These are phyloP conservation scores for Coprinopsis marcescibilis DNA, from an alignment of 768 basidiomycete genomes.

Conservation along the genomic window DNA sequence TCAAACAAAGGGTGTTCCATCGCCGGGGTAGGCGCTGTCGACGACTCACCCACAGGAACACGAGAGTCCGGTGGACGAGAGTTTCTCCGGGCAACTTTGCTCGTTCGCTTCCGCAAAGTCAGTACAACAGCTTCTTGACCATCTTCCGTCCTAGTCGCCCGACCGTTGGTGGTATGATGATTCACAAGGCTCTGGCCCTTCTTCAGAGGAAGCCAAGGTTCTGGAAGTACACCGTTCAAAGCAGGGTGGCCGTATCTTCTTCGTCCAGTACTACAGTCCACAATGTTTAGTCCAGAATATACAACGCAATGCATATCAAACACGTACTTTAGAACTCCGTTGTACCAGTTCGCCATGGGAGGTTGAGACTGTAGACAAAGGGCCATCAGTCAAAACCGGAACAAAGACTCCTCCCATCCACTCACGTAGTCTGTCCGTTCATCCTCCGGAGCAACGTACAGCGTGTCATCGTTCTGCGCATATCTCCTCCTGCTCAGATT, in stretches of 20 bases:
- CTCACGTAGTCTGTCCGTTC: slow-evolving; percentile 84
- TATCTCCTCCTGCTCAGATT: slow-evolving; percentile 85
- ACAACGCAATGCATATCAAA: background rate
- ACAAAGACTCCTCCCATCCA: slow-evolving; percentile 1
- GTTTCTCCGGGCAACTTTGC: slow-evolving; percentile 35
- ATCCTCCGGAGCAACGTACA: slow-evolving; percentile 95
- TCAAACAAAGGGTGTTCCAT: slow-evolving; percentile 25
- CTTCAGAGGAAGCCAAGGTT: slow-evolving; percentile 91
- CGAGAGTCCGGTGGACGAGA: slow-evolving; percentile 11
- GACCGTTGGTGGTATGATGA: slow-evolving; percentile 32
- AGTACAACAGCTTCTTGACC: slow-evolving; percentile 66
- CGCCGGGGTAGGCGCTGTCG: slow-evolving; percentile 5
- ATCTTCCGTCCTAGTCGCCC: slow-evolving; percentile 35
- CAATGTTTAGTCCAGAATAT: no score
- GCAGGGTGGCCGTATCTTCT: slow-evolving; percentile 94
- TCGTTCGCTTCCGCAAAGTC: slow-evolving; percentile 71
- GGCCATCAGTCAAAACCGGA: slow-evolving; percentile 11
- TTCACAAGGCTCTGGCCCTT: slow-evolving; percentile 76
- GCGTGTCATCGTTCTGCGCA: slow-evolving; percentile 87
- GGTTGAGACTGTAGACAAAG: slow-evolving; percentile 70
- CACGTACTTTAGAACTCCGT: slow-evolving; percentile 80
- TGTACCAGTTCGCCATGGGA: slow-evolving; percentile 94
- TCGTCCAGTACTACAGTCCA: slow-evolving; percentile 86
- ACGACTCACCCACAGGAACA: background rate
- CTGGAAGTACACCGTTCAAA: slow-evolving; percentile 85